Conservation (phyloP, 1,139 yeast species). For the Kluyveromyces marxianus region DNA sequence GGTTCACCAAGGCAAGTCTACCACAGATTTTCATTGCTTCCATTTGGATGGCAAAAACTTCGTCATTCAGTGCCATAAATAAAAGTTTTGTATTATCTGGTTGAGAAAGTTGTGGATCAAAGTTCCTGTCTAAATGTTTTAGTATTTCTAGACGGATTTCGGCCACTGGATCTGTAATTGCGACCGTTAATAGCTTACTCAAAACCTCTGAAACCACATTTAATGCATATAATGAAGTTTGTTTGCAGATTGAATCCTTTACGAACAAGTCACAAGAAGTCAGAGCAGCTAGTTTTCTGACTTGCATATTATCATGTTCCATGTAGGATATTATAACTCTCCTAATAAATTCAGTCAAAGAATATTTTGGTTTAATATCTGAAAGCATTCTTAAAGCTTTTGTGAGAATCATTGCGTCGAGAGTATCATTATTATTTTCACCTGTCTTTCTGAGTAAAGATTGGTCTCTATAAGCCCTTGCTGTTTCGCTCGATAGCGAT, state of each 20-base stretch:
- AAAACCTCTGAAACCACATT: conserved; percentile 80
- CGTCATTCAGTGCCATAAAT: conserved; percentile 89
- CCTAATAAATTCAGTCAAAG: conserved; percentile 80
- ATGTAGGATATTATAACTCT: conserved; percentile 74
- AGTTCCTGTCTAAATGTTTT: conserved; percentile 59
- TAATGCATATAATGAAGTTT: conserved; percentile 76
- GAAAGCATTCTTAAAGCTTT: conserved; percentile 52
- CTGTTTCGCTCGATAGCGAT: conserved; percentile 55
- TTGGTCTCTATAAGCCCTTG: conserved; percentile 68
- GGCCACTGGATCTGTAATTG: conserved; percentile 83
- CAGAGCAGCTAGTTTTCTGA: conserved; percentile 76
- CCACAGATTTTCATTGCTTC: conserved; percentile 80
- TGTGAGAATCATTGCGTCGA: conserved; percentile 27
- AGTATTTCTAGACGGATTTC: conserved; percentile 80
- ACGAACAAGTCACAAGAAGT: conserved; percentile 77
- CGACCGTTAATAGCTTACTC: conserved; percentile 69
- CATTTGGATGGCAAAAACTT: conserved; percentile 72
- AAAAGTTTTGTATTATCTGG: conserved; percentile 81
- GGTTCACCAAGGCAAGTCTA: conserved; percentile 75
- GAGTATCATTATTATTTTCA: conserved; percentile 28
- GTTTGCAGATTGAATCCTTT: conserved; percentile 77
- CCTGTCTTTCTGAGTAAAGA: conserved; percentile 57
- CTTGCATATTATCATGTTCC: conserved; percentile 70
- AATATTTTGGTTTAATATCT: conserved; percentile 65
- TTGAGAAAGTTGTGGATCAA: conserved; percentile 90